Evolutionary conservation across 208 protist species (phyloP), one percentile per base, ranked within the genome.

Genomic region (Naegleria gruberi): DNA sequence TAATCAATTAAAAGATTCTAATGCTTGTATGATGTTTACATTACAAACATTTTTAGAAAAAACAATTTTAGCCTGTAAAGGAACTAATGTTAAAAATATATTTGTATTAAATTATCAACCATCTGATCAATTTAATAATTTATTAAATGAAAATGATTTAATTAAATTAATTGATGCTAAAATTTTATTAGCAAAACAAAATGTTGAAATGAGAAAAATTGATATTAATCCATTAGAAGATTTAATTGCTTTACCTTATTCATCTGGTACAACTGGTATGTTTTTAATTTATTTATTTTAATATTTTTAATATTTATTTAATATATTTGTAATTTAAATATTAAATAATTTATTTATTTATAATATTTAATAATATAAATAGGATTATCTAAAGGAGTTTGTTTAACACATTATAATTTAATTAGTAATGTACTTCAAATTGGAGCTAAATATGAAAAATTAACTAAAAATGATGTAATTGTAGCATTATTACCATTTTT

Each of bases 361-460:
- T n/a, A n/a, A n/a, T n/a, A 23, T 65, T 10, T 30, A 65, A 65
- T 65, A 55, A 55, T 55, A 5, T 55, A 5, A 19, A 55, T 55
- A 19, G 8, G 15, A 19, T 5, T 15, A 26, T 89, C 85, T 37
- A 95, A 95, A 90, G 94, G 93, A 6, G 93, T 95, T 10, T 51
- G 8, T 10, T 89, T 95, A 3, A 93, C 90, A 30, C 93, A 95
- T 89, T 44, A 42, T 41, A 95, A 95, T 90, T 12, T 95, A 8
- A 43, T 93, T 12, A 37, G 90, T 12, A 95, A 95, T 82, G 15
- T 93, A 0, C 42, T 88, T 5, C 93, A 95, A 86, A 57, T 91
- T 30, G 34, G 81, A 26, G 42, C 88, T 26, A 89, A 91, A 37
- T 43, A 45, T 7, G 41, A 90, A 40, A 55, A 8, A 37, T 82